phyloP scores from a whole-genome alignment of 1,139 yeast species.

The Scheffersomyces insectosa region DNA sequence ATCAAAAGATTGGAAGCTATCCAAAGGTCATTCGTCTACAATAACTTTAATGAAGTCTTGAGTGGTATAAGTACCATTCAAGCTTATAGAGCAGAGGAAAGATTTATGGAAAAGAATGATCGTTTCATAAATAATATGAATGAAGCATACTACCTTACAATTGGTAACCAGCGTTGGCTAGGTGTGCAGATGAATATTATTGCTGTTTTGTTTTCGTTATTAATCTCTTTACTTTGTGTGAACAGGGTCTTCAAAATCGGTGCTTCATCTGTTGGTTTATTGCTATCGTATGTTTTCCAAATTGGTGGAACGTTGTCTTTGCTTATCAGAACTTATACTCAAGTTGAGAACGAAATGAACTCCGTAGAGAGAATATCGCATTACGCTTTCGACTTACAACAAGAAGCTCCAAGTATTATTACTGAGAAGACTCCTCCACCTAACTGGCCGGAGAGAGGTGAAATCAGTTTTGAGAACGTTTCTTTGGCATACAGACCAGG shows the following conservation, averaged over 20 bases:
- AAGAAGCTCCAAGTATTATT: conserved; percentile 34
- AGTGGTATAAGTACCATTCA: conserved; percentile 20
- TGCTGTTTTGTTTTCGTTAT: conserved; percentile 26
- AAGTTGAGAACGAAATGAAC: conserved; percentile 77
- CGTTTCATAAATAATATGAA: conserved; percentile 15
- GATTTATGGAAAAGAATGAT: conserved; percentile 16
- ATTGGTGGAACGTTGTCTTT: conserved; percentile 46
- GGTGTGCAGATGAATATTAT: conserved; percentile 15
- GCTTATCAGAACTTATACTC: conserved; percentile 54
- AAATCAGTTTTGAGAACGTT: conserved; percentile 55
- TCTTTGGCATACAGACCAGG: conserved; percentile 69
- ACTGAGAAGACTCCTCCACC: conserved; percentile 12
- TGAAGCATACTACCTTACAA: conserved; percentile 17
- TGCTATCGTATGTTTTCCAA: conserved; percentile 56
- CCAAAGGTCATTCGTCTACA: conserved; percentile 20
- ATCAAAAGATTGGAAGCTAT: conserved; percentile 22
- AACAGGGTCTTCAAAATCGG: conserved; percentile 58
- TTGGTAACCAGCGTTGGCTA: conserved; percentile 20
- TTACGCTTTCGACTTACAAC: conserved; percentile 53
- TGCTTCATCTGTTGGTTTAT: conserved; percentile 69
- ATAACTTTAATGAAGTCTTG: conserved; percentile 20
- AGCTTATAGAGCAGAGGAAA: conserved; percentile 13
- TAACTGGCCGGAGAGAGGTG: conserved; percentile 43
- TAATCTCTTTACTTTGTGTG: conserved; percentile 59
- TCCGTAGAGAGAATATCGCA: conserved; percentile 77